Evolutionary conservation across 371 early-diverging fungal species (phyloP), one percentile per base, ranked within the genome.

Genomic region (Chytridium lagenaria): DNA sequence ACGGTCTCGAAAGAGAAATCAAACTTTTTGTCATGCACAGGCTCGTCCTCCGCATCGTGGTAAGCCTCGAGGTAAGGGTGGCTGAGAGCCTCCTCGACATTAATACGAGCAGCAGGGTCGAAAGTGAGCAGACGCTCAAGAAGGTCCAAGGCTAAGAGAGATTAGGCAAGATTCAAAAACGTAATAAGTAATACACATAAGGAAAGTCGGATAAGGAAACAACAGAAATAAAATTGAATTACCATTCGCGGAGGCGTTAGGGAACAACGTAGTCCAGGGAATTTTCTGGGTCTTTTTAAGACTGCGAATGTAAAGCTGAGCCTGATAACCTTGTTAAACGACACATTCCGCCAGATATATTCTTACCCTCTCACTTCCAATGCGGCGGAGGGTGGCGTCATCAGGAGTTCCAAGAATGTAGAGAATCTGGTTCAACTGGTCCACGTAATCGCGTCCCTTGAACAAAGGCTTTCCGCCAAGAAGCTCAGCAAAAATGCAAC

Each of bases 401-500:
- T 94, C 94, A 28, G 99, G 99, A 0, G 99, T 98, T 50, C 99
- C 99, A 40, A 99, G 86, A 37, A 96, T 94, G 72, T 90, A 88
- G 69, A 98, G 89, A 73, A 99, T 99, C 83, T 97, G 94, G 81
- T 99, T 98, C 74, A 99, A 83, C 83, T 99, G 99, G 80, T 99
- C 97, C 23, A 99, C 95, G 78, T 99, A 96, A 84, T 97, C 98
- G 76, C 95, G 93, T 51, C 93, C 99, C 28, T 98, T 95, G 87
- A 99, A 99, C 55, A 99, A 78, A 23, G 99, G 98, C 81, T 93
- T 94, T 77, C 94, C 94, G 78, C 94, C 94, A 51, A 97, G 81
- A 90, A 99, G 95, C 85, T 99, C 99, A 38, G 96, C 96, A 77
- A 99, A 92, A 69, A 99, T 99, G 84, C 99, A 99, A 28, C 99